phyloP scores from a whole-genome alignment of 108 stramenopile species.

The Cyclotella sp. region DNA sequence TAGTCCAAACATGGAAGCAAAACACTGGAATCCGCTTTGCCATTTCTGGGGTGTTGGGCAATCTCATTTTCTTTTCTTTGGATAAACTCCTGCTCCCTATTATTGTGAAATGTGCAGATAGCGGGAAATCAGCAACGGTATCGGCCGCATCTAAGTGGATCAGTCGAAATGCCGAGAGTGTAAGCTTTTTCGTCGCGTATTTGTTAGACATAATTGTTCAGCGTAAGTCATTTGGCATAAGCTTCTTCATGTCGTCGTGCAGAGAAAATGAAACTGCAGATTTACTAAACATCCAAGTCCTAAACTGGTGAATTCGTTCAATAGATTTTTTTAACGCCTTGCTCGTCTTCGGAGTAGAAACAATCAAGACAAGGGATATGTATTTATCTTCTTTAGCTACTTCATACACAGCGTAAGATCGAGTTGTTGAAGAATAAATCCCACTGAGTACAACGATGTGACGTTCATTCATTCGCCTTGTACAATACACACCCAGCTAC shows the following conservation, averaged over 20 bases:
- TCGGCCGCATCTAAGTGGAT: constrained; percentile 17
- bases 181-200: constrained; percentile 54
- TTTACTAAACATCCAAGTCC: neutral
- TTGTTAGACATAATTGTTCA: constrained; percentile 43
- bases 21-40: constrained; percentile 30
- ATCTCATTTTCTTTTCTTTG: constrained; percentile 38
- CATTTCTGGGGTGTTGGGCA: constrained; percentile 36
- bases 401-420: constrained; percentile 42
- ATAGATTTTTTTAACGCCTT: constrained; percentile 46
- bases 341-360: constrained; percentile 54
- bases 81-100: constrained; percentile 32
- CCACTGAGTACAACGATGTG: neutral
- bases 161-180: constrained; percentile 34
- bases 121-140: neutral
- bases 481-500: constrained; percentile 17
- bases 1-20: constrained; percentile 22
- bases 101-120: neutral
- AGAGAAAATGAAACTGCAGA: neutral
- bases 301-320: neutral
- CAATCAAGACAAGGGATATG: constrained; percentile 46
- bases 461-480: neutral
- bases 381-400: constrained; percentile 41
- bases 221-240: constrained; percentile 13
- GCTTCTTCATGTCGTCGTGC: neutral
- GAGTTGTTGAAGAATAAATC: neutral